phyloP scores from a whole-genome alignment of 257 asterid genomes.

The Plectranthus barbatus region DNA sequence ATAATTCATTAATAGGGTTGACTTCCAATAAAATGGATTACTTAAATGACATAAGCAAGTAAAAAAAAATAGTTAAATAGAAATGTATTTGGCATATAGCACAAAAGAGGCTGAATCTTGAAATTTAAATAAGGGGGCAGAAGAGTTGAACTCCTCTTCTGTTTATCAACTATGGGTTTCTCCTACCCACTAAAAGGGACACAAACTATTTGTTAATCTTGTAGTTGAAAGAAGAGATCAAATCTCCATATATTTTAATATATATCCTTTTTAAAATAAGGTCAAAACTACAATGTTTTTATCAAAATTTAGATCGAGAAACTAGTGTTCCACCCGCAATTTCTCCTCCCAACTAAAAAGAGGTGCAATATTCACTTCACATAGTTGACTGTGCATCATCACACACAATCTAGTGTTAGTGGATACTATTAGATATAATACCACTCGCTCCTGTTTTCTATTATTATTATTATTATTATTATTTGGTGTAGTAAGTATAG shows the following conservation, averaged over 20 bases:
- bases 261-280: no score
- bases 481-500: background rate
- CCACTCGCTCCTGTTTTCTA: no score
- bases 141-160: constrained; percentile 1
- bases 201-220: constrained; percentile 5
- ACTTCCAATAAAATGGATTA: constrained; percentile 15
- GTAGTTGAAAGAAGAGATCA: background rate
- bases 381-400: no score
- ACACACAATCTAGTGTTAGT: no score
- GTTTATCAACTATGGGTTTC: constrained; percentile 10
- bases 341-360: no score
- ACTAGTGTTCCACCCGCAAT: no score
- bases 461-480: background rate
- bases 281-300: no score
- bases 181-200: constrained; percentile 19
- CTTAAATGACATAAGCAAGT: constrained; percentile 6
- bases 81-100: constrained; percentile 1
- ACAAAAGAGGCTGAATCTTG: constrained; percentile 9
- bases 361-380: no score
- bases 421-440: no score
- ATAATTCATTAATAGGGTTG: background rate
- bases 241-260: no score
- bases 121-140: background rate
- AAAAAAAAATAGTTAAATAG: background rate
- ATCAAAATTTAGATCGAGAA: no score